A percentile compares a stretch with the other conserved stretches of the same genome.
Evolutionary conservation across 768 basidiomycete genomes (phyloP).

Genomic region (Hypsizygus marmoreus): DNA sequence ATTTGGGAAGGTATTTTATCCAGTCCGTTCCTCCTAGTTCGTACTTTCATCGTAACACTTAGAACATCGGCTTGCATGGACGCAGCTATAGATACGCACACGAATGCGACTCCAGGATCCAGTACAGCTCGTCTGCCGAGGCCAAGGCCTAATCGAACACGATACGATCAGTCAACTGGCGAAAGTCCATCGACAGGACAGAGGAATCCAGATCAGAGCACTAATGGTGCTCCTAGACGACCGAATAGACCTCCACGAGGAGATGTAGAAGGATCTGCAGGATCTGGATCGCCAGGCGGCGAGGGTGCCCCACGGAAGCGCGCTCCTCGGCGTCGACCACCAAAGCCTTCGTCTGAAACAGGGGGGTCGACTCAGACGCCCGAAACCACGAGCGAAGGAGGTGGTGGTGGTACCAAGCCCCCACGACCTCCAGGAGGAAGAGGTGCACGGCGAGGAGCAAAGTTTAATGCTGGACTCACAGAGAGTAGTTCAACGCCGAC

Average conservation of each 20-base stretch:
- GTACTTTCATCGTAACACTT: too few species aligned
- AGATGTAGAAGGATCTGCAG: conserved; percentile 5
- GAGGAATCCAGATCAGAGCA: conserved; percentile 2
- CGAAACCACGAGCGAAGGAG: neutral
- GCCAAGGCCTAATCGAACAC: conserved; percentile 4
- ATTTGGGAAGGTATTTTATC: too few species aligned
- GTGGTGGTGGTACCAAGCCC: neutral
- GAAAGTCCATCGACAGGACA: conserved; percentile 5
- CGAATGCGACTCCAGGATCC: conserved; percentile 6
- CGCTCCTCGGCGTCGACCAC: neutral
- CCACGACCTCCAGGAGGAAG: neutral
- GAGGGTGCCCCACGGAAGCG: conserved; percentile 4
- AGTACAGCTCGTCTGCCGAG: neutral
- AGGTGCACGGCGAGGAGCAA: conserved; percentile 29
- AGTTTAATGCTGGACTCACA: conserved; percentile 39
- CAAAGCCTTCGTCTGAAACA: neutral
- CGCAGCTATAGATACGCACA: conserved; percentile 11
- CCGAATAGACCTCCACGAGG: conserved; percentile 1
- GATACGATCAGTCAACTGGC: conserved; percentile 6
- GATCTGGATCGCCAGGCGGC: conserved; percentile 4
- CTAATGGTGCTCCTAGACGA: conserved; percentile 1
- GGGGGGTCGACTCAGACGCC: neutral
- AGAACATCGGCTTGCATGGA: too few species aligned
- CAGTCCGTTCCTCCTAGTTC: too few species aligned
- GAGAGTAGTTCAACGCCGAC: conserved; percentile 10